Evolutionary conservation across 2,329 filamentous ascomycete genomes (phyloP).

Genomic region (Pseudogymnoascus pannorum): DNA sequence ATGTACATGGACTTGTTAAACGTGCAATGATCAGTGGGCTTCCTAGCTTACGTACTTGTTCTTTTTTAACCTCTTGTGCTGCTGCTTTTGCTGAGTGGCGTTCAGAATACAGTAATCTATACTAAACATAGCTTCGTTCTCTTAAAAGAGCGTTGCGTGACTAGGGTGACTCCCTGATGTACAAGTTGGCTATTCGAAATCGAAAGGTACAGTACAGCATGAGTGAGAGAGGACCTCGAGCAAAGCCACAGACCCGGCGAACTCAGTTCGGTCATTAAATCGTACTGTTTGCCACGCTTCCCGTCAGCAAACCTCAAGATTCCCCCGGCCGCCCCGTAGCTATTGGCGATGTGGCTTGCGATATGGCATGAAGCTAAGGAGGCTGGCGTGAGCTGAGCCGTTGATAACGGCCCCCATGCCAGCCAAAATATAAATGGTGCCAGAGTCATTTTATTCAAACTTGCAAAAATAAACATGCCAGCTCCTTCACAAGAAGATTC

Average conservation of each 20-base stretch:
- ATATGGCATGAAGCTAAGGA: not conserved
- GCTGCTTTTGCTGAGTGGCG: not conserved
- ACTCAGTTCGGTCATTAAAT: conserved; percentile 1
- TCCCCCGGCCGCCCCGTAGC: not conserved
- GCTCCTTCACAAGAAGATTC: not conserved
- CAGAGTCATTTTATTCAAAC: not conserved
- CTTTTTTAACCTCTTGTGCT: too few species aligned
- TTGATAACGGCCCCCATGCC: not conserved
- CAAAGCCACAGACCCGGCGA: not conserved
- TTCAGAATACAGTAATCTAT: not conserved
- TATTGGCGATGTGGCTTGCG: not conserved
- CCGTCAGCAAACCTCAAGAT: not conserved
- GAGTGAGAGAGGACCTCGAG: not conserved
- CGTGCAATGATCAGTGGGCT: not conserved
- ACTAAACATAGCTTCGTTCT: not conserved
- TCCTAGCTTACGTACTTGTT: too few species aligned
- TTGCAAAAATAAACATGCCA: not conserved
- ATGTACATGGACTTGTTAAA: not conserved
- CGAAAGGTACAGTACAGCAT: not conserved
- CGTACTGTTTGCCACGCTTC: not conserved
- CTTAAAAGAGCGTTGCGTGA: not conserved
- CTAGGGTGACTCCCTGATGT: not conserved
- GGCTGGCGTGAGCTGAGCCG: not conserved
- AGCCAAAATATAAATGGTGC: not conserved
- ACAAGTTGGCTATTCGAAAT: not conserved